phyloP scores from a whole-genome alignment of 129 eudicot species.

The Gnaphalium uliginosum region DNA sequence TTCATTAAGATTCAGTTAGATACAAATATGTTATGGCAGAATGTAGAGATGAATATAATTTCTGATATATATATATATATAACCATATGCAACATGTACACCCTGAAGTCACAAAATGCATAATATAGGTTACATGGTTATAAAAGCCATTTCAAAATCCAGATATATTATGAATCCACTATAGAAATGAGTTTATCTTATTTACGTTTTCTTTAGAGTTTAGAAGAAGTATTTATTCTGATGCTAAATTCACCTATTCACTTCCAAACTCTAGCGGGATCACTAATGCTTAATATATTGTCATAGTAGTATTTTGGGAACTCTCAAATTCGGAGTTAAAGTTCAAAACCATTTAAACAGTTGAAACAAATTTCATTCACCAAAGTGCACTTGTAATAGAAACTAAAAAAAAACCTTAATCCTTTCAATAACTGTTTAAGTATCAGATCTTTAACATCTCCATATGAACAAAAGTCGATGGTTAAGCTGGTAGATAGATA shows the following conservation, averaged over 20 bases:
- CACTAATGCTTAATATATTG: background rate
- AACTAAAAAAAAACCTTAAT: no score
- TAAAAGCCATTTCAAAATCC: background rate
- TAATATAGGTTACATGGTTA: conserved; percentile 4
- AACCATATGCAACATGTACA: background rate
- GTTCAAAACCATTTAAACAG: background rate
- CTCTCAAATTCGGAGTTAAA: conserved; percentile 1
- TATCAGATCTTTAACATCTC: no score
- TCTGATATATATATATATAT: background rate
- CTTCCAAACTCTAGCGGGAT: background rate
- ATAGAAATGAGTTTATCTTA: conserved; percentile 2
- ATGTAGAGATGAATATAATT: background rate
- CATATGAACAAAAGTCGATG: no score
- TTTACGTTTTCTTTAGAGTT: background rate
- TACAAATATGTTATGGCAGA: background rate
- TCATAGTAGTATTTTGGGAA: background rate
- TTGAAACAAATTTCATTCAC: background rate
- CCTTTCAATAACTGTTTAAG: no score
- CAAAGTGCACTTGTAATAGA: background rate
- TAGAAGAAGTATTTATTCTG: background rate
- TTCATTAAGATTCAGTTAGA: conserved; percentile 18
- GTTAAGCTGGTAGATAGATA: background rate
- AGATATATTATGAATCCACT: background rate
- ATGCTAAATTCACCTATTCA: background rate
- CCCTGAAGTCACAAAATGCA: conserved; percentile 6